Evolutionary conservation across 768 basidiomycete genomes (phyloP).

Genomic region (Symmetrospora coprosmae): DNA sequence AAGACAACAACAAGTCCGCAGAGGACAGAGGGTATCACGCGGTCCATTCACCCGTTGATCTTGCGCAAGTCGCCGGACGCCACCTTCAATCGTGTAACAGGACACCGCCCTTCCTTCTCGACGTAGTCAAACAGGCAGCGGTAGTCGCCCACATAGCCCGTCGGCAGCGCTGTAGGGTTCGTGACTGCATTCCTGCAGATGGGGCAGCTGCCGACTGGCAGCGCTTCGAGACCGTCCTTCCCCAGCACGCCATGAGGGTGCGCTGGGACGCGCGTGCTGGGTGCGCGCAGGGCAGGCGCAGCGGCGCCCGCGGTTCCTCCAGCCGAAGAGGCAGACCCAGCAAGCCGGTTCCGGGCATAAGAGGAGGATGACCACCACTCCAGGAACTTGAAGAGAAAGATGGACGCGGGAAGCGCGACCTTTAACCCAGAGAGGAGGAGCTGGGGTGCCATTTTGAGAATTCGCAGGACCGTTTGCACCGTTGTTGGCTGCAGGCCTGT

Average conservation of each 20-base stretch:
- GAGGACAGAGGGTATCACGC: too few relatives aligned
- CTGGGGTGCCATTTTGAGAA: background rate
- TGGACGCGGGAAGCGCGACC: slow-evolving; percentile 65
- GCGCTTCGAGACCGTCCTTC: background rate
- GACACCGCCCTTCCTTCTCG: slow-evolving; percentile 15
- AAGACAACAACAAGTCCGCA: too few relatives aligned
- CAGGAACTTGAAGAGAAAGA: slow-evolving; percentile 89
- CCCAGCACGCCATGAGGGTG: slow-evolving; percentile 5
- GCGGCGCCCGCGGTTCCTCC: too few relatives aligned
- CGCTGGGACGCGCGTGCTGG: background rate
- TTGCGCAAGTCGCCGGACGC: slow-evolving; percentile 24
- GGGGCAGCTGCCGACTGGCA: slow-evolving; percentile 19
- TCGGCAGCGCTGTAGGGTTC: slow-evolving; percentile 23
- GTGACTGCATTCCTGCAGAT: slow-evolving; percentile 1
- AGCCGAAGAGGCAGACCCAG: background rate
- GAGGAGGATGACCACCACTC: slow-evolving; percentile 97
- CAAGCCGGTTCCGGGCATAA: background rate
- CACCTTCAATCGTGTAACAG: slow-evolving; percentile 18
- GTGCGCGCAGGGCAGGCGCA: slow-evolving; percentile 8
- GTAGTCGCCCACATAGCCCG: slow-evolving; percentile 23
- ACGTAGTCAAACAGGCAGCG: slow-evolving; percentile 22
- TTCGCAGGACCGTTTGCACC: background rate
- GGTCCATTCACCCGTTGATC: slow-evolving; percentile 15
- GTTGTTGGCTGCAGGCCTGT: background rate
- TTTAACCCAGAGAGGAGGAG: slow-evolving; percentile 58